Conservation (phyloP, 2,329 filamentous ascomycete species). For the Arthrobotrys sphaeroides region DNA sequence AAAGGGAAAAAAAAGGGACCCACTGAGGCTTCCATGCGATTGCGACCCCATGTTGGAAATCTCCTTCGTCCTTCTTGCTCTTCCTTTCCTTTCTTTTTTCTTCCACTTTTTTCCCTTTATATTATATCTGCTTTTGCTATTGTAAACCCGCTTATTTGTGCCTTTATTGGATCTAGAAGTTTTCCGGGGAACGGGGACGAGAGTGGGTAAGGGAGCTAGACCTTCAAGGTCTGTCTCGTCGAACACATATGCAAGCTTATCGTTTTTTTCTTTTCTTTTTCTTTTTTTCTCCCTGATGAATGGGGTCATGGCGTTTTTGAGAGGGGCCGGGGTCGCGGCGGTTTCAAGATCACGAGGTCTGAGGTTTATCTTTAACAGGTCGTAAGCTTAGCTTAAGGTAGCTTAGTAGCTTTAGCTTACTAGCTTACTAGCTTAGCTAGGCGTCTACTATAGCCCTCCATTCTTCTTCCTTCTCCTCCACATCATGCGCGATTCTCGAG, state of each 20-base stretch:
- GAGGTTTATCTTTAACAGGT: too few species aligned
- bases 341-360: conserved; percentile 13
- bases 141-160: conserved; percentile 5
- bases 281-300: background rate
- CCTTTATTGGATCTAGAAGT: conserved; percentile 1
- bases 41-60: background rate
- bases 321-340: background rate
- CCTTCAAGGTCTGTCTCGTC: too few species aligned
- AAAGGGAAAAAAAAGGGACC: background rate
- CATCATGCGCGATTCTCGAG: background rate
- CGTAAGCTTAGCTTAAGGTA: too few species aligned
- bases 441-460: background rate
- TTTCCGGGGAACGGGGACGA: conserved; percentile 32
- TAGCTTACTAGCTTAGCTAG: background rate
- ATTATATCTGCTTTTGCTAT: too few species aligned
- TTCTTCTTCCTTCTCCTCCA: too few species aligned
- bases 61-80: background rate
- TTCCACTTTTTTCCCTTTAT: too few species aligned
- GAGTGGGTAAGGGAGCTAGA: too few species aligned
- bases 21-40: conserved; percentile 46
- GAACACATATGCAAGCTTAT: conserved; percentile 44
- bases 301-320: conserved; percentile 8
- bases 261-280: background rate
- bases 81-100: background rate
- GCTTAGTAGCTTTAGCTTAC: background rate